Evolutionary conservation across 2,329 filamentous ascomycete species (phyloP).

Genomic region (Trichophaea hybrida): DNA sequence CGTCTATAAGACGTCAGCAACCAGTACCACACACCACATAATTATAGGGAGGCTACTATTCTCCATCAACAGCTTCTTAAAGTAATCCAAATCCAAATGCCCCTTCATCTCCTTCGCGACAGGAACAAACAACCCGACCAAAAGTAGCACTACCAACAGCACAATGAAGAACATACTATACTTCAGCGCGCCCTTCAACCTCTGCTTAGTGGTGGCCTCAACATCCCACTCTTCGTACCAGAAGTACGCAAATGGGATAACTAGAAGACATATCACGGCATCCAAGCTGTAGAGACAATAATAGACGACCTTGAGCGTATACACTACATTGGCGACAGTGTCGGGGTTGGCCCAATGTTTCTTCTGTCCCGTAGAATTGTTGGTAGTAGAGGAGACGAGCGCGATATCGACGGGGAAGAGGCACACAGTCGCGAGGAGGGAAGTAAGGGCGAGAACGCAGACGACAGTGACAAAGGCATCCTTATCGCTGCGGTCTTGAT

Average conservation of each 20-base stretch:
- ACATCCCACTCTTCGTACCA: constrained; percentile 81
- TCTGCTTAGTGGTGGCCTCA: constrained; percentile 51
- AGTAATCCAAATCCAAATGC: constrained; percentile 70
- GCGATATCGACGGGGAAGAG: constrained; percentile 92
- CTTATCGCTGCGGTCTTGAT: constrained; percentile 78
- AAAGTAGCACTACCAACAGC: constrained; percentile 67
- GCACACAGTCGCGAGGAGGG: constrained; percentile 79
- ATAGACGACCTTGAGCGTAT: constrained; percentile 75
- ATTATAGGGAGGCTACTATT: constrained; percentile 45
- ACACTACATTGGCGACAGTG: constrained; percentile 60
- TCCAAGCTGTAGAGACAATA: constrained; percentile 87
- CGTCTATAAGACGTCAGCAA: constrained; percentile 38
- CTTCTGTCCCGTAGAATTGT: constrained; percentile 60
- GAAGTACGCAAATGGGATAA: constrained; percentile 94
- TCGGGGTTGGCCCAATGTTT: constrained; percentile 90
- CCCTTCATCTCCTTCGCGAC: constrained; percentile 40
- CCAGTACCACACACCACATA: not conserved
- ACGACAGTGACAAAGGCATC: constrained; percentile 68
- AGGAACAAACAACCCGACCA: constrained; percentile 88
- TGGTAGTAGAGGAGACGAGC: constrained; percentile 76
- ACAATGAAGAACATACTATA: constrained; percentile 78
- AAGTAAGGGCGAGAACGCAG: constrained; percentile 72
- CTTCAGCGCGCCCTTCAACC: constrained; percentile 73
- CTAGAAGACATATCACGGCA: constrained; percentile 70
- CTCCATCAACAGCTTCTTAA: constrained; percentile 66